phyloP scores from a whole-genome alignment of 768 basidiomycete genomes.

The Kwoniella newhampshirensis region DNA sequence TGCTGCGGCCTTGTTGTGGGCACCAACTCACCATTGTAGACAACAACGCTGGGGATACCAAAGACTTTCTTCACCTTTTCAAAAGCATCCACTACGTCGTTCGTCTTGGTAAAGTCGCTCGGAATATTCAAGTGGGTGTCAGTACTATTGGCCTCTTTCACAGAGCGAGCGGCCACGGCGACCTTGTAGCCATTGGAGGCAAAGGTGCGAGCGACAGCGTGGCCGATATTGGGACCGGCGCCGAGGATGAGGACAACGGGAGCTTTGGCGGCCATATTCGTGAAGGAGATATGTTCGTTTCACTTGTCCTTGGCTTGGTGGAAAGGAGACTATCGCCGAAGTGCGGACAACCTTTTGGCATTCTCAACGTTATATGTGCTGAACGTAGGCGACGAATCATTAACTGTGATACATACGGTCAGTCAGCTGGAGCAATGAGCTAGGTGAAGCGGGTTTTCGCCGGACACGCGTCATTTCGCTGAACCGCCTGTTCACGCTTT shows the following conservation, averaged over 20 bases:
- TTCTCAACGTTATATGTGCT: too few relatives aligned
- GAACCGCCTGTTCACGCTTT: too few relatives aligned
- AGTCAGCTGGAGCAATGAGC: too few relatives aligned
- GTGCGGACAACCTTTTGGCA: background rate
- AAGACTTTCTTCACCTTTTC: slow-evolving; percentile 12
- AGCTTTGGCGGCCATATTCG: too few relatives aligned
- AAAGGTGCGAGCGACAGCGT: slow-evolving; percentile 17
- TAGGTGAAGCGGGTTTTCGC: too few relatives aligned
- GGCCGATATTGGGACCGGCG: slow-evolving; percentile 26
- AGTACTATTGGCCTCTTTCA: slow-evolving; percentile 17
- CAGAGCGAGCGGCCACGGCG: slow-evolving; percentile 19
- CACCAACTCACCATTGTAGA: slow-evolving; percentile 24
- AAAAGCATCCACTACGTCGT: slow-evolving; percentile 18
- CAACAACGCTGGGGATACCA: slow-evolving; percentile 23
- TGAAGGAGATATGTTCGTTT: background rate
- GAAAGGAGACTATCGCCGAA: background rate
- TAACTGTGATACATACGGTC: too few relatives aligned
- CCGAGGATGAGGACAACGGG: slow-evolving; percentile 27
- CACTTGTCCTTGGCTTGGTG: background rate
- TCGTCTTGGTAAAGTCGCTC: slow-evolving; percentile 16
- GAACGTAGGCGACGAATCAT: too few relatives aligned
- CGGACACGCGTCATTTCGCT: too few relatives aligned
- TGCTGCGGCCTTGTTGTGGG: too few relatives aligned
- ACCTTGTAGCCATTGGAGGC: slow-evolving; percentile 24
- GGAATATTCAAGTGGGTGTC: slow-evolving; percentile 20